Evolutionary conservation across 106 monocot genomes (phyloP), one percentile per base, ranked within the genome.

Genomic region (Dactylorhiza incarnata): DNA sequence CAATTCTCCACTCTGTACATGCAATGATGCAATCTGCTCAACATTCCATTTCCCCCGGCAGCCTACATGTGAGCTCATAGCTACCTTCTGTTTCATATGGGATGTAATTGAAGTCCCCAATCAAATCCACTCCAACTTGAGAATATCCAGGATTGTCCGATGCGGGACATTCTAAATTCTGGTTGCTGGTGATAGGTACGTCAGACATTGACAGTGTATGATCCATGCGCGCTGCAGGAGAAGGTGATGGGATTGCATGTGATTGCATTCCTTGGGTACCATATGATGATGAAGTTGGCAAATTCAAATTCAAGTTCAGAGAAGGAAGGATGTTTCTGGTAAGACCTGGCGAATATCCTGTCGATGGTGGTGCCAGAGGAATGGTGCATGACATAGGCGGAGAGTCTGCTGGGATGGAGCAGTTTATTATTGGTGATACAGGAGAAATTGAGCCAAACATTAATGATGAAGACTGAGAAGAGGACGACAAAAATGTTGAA

Each of bases 301-400:
- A 82, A 72, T 78, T 80, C 61, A 87, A 22, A 77, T 92, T 95
- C 49, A 90, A 81, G 66, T 84, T 90, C 75, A 89, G 72, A 58
- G 86, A 79, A 24, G 87, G 80, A 24, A 50, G 7, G 82, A 77
- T 53, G 78, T 37, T 24, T 29, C 11, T 48, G 15, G 51, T 72
- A 6, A 25, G 43, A 68, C 12, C 19, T 24, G 74, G 20, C 5
- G 49, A 4, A 15, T 14, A 16, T 58, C 47, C 23, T 47, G 61
- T 54, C 59, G 45, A 47, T 56, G 69, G 59, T 62, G 68, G 68
- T 26, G 43, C 66, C 20, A 76, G 16, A 44, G 70, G 59, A 80
- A 45, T 17, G 5, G 69, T 45, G 69, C 69, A 69, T 16, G 69
- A 45, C 69, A 17, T 46, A 45, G 19, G 69, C 2, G 45, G 45